These are phyloP conservation scores for Pythium vanterpoolii DNA, from an alignment of 352 stramenopile genomes.

Conservation along the genomic window DNA sequence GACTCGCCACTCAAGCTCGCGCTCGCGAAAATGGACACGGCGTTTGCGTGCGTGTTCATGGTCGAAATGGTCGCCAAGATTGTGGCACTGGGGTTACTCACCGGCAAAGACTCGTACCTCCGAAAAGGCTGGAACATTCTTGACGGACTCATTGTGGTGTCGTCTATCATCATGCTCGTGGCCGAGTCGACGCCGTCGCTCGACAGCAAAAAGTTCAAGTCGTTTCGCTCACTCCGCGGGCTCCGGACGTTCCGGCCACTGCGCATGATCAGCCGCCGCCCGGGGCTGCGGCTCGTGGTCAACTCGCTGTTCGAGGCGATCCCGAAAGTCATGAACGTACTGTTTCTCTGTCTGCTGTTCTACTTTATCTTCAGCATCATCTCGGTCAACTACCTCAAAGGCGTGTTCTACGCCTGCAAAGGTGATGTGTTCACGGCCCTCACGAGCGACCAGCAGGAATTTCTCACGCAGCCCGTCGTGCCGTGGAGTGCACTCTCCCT, in stretches of 20 bases:
- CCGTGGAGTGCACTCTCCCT: slow-evolving; percentile 34
- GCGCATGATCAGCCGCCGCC: slow-evolving; percentile 86
- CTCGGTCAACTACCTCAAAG: slow-evolving; percentile 93
- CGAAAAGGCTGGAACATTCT: slow-evolving; percentile 88
- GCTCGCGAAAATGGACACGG: slow-evolving; percentile 67
- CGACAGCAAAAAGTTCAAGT: slow-evolving; percentile 52
- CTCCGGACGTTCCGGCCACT: slow-evolving; percentile 88
- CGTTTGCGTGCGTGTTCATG: slow-evolving; percentile 78
- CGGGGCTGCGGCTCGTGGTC: slow-evolving; percentile 89
- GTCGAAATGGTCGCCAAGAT: slow-evolving; percentile 91
- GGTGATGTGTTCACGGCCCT: slow-evolving; percentile 55
- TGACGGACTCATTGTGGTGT: slow-evolving; percentile 85
- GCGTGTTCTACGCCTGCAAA: slow-evolving; percentile 78
- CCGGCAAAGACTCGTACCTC: slow-evolving; percentile 75
- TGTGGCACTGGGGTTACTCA: slow-evolving; percentile 73
- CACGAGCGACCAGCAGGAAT: slow-evolving; percentile 32
- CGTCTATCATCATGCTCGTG: slow-evolving; percentile 71
- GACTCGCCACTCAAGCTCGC: slow-evolving; percentile 32
- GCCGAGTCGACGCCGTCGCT: slow-evolving; percentile 37
- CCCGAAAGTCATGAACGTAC: slow-evolving; percentile 86
- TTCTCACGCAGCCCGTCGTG: slow-evolving; percentile 37
- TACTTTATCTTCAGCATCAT: slow-evolving; percentile 96
- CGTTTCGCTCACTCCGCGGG: slow-evolving; percentile 76
- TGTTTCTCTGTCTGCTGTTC: slow-evolving; percentile 90
- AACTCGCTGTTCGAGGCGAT: slow-evolving; percentile 89